phyloP scores from a whole-genome alignment of 2,329 filamentous ascomycete genomes.

The Fusarium sp. region DNA sequence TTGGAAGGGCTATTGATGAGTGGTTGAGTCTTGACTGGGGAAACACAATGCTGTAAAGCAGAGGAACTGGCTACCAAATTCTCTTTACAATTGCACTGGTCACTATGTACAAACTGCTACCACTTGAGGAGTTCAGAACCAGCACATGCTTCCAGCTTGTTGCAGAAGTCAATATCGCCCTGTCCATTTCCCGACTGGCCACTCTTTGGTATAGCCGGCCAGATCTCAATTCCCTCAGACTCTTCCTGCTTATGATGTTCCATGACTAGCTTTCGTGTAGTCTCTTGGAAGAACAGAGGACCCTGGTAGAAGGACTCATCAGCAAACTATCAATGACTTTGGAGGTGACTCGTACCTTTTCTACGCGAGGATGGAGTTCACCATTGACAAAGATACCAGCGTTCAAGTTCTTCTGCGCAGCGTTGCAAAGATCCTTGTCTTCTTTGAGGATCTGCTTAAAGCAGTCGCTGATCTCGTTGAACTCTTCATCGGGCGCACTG shows the following conservation, averaged over 20 bases:
- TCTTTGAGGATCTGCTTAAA: constrained; percentile 3
- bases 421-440: constrained; percentile 2
- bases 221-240: neutral
- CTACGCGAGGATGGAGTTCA: constrained; percentile 4
- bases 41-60: neutral
- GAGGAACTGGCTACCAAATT: neutral
- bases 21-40: neutral
- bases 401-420: constrained; percentile 2
- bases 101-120: neutral
- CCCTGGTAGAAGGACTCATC: neutral
- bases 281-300: neutral
- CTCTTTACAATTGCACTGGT: accelerated
- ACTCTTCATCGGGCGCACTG: neutral
- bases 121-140: neutral
- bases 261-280: neutral
- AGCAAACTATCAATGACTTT: too few species aligned
- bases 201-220: neutral
- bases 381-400: constrained; percentile 9
- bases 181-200: accelerated
- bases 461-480: neutral
- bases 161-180: neutral
- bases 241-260: neutral
- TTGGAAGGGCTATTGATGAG: neutral
- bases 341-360: neutral
- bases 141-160: neutral